Evolutionary conservation across 345 rosid species (phyloP), one percentile per base, ranked within the genome.

Genomic region (Gossypium stocksii): DNA sequence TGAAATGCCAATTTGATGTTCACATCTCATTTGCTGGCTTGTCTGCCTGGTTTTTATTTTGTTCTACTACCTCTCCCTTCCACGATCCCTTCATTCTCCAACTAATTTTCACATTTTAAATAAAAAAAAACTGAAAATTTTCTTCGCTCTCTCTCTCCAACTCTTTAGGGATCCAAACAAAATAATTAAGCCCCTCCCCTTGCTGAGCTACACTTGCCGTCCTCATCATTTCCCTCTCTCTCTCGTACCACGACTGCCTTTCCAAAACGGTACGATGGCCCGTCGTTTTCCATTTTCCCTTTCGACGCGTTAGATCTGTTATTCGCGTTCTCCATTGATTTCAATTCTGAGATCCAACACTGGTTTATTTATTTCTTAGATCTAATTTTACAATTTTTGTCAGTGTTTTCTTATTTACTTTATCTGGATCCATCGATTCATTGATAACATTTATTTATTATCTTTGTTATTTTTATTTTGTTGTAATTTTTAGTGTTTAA

Each of bases 51-150:
- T 58, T 58, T 54, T 58, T 23, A 11, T 58, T 58, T 58, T 58
- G 34, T 23, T 58, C 34, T 2, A 22, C 63, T 13, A 45, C 49
- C 49, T 45, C 41, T 58, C 7, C 16, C 38, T 58, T 58, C 38
- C 64, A 59, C 68, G 74, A 61, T 45, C 56, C 63, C 53, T 51
- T 59, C 79, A 70, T 70, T 69, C 38, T 44, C 79, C 75, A 76
- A 69, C 63, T 51, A 63, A 20, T 59, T 59, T 59, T 23, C 3
- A 59, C 38, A 59, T 59, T 48, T 15, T 3, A 2, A 22, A 12
- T 11, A 11, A 0, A 25, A 7, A 15, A 12, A 65, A 23, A 3
- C 5, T 12, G 15, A 45, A 45, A 9, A 0, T 43, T 19, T 8
- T 1, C 9, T 25, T 59, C 34, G 2, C 20, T 12, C 51, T 59